Percentiles rank a stretch among this genome's conserved stretches.
These are phyloP conservation scores for Penicillium canescens DNA, from an alignment of 495 filamentous ascomycete genomes.

Conservation along the genomic window DNA sequence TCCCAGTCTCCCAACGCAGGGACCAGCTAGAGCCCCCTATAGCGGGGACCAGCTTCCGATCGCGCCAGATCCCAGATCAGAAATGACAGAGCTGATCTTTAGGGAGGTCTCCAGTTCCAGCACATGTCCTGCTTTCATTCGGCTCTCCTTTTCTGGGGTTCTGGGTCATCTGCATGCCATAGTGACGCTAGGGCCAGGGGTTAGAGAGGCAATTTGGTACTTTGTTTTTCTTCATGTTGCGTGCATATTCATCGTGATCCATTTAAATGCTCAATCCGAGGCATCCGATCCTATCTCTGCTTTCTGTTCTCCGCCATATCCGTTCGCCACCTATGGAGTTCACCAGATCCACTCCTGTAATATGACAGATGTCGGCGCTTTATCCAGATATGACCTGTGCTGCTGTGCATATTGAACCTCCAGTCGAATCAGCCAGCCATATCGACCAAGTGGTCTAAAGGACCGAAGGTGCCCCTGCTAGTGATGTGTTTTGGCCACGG, in stretches of 20 bases:
- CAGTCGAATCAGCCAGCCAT: neutral
- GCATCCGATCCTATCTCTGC: neutral
- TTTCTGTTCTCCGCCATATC: conserved; percentile 1
- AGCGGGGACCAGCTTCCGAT: conserved; percentile 20
- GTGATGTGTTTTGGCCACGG: neutral
- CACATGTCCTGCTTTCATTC: neutral
- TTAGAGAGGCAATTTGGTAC: neutral
- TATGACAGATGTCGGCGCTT: conserved; percentile 14
- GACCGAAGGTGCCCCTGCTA: neutral
- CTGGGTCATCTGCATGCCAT: conserved; percentile 24
- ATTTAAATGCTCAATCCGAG: neutral
- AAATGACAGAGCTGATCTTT: conserved; percentile 21
- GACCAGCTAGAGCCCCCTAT: conserved; percentile 7
- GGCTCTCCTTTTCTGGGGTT: conserved; percentile 23
- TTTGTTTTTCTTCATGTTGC: neutral
- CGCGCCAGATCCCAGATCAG: conserved; percentile 10
- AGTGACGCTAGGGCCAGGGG: conserved; percentile 7
- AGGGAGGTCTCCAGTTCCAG: conserved; percentile 6
- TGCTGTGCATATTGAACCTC: neutral
- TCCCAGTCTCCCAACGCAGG: neutral
- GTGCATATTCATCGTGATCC: neutral
- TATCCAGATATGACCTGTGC: conserved; percentile 1
- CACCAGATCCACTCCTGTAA: neutral
- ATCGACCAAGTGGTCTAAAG: neutral
- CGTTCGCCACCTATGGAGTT: conserved; percentile 7